Base-by-base conservation (phyloP, 306 rosid species). In the Begonia loranthoides region DNA sequence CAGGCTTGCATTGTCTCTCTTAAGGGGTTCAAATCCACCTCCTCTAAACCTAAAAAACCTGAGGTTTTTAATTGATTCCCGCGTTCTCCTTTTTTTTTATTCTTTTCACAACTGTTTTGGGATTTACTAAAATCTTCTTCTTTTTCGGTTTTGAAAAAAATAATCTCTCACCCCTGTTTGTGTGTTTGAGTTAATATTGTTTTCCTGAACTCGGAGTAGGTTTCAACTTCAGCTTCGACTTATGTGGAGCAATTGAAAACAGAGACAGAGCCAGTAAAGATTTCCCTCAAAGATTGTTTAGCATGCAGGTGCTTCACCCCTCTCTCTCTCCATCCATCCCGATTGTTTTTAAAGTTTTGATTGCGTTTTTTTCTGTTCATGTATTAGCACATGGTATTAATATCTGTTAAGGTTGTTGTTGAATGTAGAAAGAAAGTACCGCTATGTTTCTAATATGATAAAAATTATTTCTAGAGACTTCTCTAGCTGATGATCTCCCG, bases 261-360 rank as follows among this genome's bases (percentile, higher is more conserved):
- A 43, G 97, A 82, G 45, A 47, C 75, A 38, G 97, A 82, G 45
- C 95, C 97, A 12, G 97, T 90, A 33, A 85, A 90, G 61, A 80
- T 85, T 68, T 90, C 97, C 6, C 87, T 85, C 57, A 90, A 90
- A 74, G 97, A 90, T 67, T 90, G 95, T 72, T 78, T 85, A 79
- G 97, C 95, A 48, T 90, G 95, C 94, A 90, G 97, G 97, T 85
- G 50, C 15, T 50, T 63, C 50, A 22, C 55, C 15, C 17, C 15
- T 33, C 41, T 65, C 48, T 51, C 38, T 62, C 49, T 17, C 6
- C 12, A 3, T 36, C 22, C 17, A 4, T 39, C 39, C 1, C 5
- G 36, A 15, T 14, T 15, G 43, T 41, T 19, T 19, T 19, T 19
- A 19, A 19, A 19, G 22, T 19, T 19, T 19, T 19, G 22, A 4